A percentile compares a stretch with the other conserved stretches of the same genome.
Conservation (phyloP, 139 green algal species). For the Tetradesmus obliquus region DNA sequence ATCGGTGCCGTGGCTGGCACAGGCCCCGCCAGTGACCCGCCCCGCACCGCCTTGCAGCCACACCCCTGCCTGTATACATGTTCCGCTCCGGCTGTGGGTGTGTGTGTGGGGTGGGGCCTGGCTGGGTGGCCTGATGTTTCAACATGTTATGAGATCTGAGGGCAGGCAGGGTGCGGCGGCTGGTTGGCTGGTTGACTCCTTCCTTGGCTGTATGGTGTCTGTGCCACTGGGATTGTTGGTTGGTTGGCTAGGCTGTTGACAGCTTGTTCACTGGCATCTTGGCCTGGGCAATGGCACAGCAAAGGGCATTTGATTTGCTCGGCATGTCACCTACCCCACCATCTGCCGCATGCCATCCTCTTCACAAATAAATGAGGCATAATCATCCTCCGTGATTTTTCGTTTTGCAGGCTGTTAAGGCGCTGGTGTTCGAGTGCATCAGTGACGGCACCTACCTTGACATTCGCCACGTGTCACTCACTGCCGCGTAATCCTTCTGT, state of each 20-base stretch:
- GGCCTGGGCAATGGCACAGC: too few relatives aligned
- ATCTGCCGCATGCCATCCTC: too few relatives aligned
- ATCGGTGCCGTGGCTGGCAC: slow-evolving; percentile 19
- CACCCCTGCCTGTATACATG: background rate
- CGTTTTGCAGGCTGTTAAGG: slow-evolving; percentile 38
- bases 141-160: background rate
- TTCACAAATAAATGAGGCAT: too few relatives aligned
- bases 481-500: background rate
- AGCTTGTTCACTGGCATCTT: too few relatives aligned
- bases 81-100: background rate
- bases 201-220: too few relatives aligned
- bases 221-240: too few relatives aligned
- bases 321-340: too few relatives aligned
- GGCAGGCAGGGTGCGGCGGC: background rate
- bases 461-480: slow-evolving; percentile 50
- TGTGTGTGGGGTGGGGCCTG: background rate
- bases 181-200: background rate
- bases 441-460: slow-evolving; percentile 60
- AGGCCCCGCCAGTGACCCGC: background rate
- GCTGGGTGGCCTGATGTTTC: background rate
- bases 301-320: too few relatives aligned
- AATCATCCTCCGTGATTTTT: slow-evolving; percentile 8
- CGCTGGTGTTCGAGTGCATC: slow-evolving; percentile 64
- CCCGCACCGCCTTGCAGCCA: background rate
- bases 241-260: too few relatives aligned